These are phyloP conservation scores for Polyplosphaeria fusca DNA, from an alignment of 495 filamentous ascomycete genomes.

Conservation along the genomic window DNA sequence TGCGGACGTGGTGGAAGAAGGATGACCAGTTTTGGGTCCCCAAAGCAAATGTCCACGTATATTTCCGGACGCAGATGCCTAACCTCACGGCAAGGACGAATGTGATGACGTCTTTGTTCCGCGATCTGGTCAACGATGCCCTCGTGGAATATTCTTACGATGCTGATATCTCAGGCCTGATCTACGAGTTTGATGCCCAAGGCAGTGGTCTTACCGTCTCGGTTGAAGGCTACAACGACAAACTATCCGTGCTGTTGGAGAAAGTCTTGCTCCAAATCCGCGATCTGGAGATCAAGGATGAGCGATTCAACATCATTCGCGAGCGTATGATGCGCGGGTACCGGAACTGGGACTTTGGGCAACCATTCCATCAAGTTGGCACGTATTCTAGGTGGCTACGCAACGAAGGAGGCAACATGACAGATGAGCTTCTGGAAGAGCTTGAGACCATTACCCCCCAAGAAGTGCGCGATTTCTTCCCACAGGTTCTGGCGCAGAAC, in stretches of 20 bases:
- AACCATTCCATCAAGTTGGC: conserved; percentile 87
- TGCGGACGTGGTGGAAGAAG: conserved; percentile 97
- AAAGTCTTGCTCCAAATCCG: conserved; percentile 87
- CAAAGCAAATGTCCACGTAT: conserved; percentile 80
- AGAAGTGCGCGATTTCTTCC: conserved; percentile 73
- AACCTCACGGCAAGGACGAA: conserved; percentile 72
- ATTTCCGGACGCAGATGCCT: conserved; percentile 72
- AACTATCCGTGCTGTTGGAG: conserved; percentile 84
- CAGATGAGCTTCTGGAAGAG: conserved; percentile 77
- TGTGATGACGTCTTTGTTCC: conserved; percentile 77
- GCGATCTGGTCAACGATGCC: conserved; percentile 83
- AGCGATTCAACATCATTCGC: conserved; percentile 88
- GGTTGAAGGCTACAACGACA: conserved; percentile 92
- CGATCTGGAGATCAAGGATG: conserved; percentile 74
- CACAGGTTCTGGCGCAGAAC: conserved; percentile 74
- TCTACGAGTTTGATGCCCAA: conserved; percentile 72
- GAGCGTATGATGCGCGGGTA: conserved; percentile 73
- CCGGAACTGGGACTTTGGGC: conserved; percentile 80
- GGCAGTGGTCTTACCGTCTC: conserved; percentile 72
- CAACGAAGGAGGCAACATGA: conserved; percentile 71
- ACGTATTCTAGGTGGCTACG: conserved; percentile 78
- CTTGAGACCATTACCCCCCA: conserved; percentile 68
- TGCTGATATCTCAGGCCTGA: conserved; percentile 86
- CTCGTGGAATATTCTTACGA: conserved; percentile 95
- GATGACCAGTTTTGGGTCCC: conserved; percentile 99